Percentiles rank a stretch among this genome's conserved stretches.
Evolutionary conservation across 2,329 filamentous ascomycete species (phyloP).

Genomic region (Monosporascus sp.): DNA sequence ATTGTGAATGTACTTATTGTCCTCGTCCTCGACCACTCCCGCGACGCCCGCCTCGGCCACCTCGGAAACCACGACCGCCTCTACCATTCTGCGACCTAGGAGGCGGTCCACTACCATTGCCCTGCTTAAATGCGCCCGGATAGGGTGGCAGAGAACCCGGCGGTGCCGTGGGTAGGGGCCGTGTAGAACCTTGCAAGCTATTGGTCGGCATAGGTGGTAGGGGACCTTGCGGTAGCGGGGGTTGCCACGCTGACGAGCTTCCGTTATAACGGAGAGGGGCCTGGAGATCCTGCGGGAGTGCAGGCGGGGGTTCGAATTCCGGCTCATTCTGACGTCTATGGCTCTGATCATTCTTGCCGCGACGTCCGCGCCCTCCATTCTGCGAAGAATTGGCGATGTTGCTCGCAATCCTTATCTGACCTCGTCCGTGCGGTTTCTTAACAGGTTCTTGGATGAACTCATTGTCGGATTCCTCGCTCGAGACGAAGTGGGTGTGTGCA

Average conservation of each 20-base stretch:
- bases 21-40: constrained; percentile 7
- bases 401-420: constrained; percentile 22
- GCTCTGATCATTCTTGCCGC: constrained; percentile 5
- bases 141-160: constrained; percentile 18
- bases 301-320: constrained; percentile 6
- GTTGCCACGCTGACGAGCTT: constrained; percentile 10
- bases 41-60: constrained; percentile 11
- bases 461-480: constrained; percentile 27
- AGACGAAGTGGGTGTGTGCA: constrained; percentile 25
- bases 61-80: constrained; percentile 5
- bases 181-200: constrained; percentile 1
- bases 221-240: constrained; percentile 19
- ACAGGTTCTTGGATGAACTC: constrained; percentile 23
- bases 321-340: constrained; percentile 5
- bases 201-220: constrained; percentile 10
- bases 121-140: constrained; percentile 9
- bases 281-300: constrained; percentile 1
- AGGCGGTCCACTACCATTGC: constrained; percentile 1
- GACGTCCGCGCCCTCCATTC: background rate
- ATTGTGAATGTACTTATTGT: background rate
- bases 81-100: constrained; percentile 31
- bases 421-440: constrained; percentile 11
- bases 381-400: constrained; percentile 14
- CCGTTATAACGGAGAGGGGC: background rate
- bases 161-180: constrained; percentile 10